These are phyloP conservation scores for Kwoniella newhampshirensis DNA, from an alignment of 768 basidiomycete genomes.

Conservation along the genomic window DNA sequence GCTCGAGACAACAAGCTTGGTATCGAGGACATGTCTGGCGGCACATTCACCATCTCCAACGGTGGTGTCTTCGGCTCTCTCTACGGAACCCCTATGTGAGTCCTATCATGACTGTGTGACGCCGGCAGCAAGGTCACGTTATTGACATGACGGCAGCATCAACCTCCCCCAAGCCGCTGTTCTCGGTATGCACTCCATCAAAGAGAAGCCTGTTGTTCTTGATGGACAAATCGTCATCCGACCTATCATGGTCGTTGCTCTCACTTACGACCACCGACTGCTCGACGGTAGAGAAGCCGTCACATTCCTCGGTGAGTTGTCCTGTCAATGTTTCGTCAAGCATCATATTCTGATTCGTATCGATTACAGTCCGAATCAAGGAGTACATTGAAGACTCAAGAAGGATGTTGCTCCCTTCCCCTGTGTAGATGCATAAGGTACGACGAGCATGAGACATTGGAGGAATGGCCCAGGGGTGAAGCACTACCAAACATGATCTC, in stretches of 20 bases:
- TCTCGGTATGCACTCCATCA: conserved; percentile 95
- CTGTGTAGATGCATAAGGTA: conserved; percentile 20
- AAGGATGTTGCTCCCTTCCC: conserved; percentile 63
- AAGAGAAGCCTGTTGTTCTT: conserved; percentile 84
- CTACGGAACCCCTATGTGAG: conserved; percentile 88
- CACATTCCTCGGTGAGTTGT: conserved; percentile 85
- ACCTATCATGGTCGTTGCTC: conserved; percentile 78
- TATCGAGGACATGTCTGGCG: conserved; percentile 98
- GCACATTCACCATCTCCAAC: conserved; percentile 99
- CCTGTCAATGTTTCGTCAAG: background rate
- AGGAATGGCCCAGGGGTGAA: background rate
- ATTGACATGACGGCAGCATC: conserved; percentile 57
- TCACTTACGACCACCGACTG: conserved; percentile 93
- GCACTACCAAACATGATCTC: too few species aligned
- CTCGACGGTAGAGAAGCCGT: conserved; percentile 94
- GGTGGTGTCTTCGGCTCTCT: conserved; percentile 97
- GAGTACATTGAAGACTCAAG: conserved; percentile 94
- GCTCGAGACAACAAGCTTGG: conserved; percentile 88
- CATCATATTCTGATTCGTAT: background rate
- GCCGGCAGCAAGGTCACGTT: conserved; percentile 1
- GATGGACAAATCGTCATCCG: conserved; percentile 94
- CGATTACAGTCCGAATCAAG: conserved; percentile 72
- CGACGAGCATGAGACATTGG: background rate
- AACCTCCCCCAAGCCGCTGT: conserved; percentile 94
- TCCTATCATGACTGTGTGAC: background rate